Evolutionary conservation across 1,284 basidiomycete species (phyloP).

Genomic region (Termitomyces sp.): DNA sequence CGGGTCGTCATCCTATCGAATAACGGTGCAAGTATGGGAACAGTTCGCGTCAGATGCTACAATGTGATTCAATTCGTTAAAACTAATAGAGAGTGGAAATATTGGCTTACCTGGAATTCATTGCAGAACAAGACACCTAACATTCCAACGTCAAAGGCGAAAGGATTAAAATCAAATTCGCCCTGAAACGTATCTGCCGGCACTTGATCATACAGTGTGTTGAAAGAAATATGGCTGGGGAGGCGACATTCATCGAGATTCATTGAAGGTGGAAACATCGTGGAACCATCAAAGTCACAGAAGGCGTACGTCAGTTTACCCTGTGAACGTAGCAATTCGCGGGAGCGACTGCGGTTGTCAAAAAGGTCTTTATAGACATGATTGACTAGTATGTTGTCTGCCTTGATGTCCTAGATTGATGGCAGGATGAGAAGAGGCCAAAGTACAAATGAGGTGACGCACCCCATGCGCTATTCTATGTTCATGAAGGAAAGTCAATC

Average conservation of each 20-base stretch:
- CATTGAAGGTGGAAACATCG: constrained; percentile 14
- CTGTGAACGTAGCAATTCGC: constrained; percentile 1
- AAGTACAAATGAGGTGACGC: background rate
- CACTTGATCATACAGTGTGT: constrained; percentile 6
- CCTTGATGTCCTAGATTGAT: background rate
- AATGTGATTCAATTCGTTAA: background rate
- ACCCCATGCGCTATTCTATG: constrained; percentile 21
- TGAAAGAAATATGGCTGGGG: constrained; percentile 9
- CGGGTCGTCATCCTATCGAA: constrained; percentile 24
- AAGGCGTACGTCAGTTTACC: constrained; percentile 13
- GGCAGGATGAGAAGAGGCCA: background rate
- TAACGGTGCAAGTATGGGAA: constrained; percentile 18
- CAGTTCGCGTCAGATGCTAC: constrained; percentile 14
- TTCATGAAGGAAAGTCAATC: constrained; percentile 18
- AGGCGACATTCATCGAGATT: constrained; percentile 3
- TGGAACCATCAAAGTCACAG: constrained; percentile 20
- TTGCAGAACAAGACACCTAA: constrained; percentile 19
- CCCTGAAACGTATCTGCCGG: constrained; percentile 20
- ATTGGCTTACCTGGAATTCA: constrained; percentile 12
- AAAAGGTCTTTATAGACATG: background rate
- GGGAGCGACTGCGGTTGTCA: background rate
- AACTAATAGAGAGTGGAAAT: background rate
- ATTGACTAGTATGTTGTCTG: constrained; percentile 2
- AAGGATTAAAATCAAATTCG: constrained; percentile 26
- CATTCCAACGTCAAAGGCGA: constrained; percentile 23